Base-by-base conservation (phyloP, 2,329 filamentous ascomycete genomes). In the Eutypella sp. region DNA sequence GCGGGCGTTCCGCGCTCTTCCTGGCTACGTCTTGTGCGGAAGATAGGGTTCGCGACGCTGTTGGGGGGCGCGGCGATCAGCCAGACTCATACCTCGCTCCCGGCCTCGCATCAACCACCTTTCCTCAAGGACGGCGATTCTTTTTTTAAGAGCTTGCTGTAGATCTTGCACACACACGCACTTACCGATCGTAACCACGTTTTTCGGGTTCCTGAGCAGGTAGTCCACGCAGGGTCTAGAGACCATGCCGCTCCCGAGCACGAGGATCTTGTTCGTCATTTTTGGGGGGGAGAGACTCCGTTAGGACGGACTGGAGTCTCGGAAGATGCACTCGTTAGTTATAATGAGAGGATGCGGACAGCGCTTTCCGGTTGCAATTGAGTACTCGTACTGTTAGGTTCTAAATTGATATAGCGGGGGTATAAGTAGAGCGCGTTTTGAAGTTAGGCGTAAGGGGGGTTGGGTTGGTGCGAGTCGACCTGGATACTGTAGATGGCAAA, bases 121-220 rank as follows among this genome's bases (percentile, higher is more conserved):
- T 13, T 4, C 29, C 7, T 31, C n/a, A 13, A 11, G 29, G n/a
- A 0, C 23, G 19, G 0, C 56, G 15, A 2, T 18, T 22, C 10
- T 54, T n/a, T n/a, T n/a, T n/a, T n/a, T n/a, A n/a, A n/a, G n/a
- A n/a, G n/a, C n/a, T n/a, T 8, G 25, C 25, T 13, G 25, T 29
- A 13, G 25, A 29, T 7, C 25, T 8, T 8, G 25, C 8, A 7
- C 7, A 29, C 25, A 29, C 25, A n/a, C n/a, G n/a, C n/a, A 36
- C 27, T 27, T 19, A 52, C 53, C 53, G 19, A 54, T 44, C 20
- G 52, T 57, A 4, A 56, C 16, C 3, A n/a, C 18, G 36, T 55
- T 57, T 2, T 16, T 16, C 4, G 29, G 7, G 7, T 46, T 31
- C 3, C 53, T 48, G 5, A 55, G 41, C 9, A 56, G 47, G 33